A percentile compares a stretch with the other conserved stretches of the same genome.
phyloP scores from a whole-genome alignment of 768 basidiomycete species.

The Tylopilus plumbeoviolaceoides region DNA sequence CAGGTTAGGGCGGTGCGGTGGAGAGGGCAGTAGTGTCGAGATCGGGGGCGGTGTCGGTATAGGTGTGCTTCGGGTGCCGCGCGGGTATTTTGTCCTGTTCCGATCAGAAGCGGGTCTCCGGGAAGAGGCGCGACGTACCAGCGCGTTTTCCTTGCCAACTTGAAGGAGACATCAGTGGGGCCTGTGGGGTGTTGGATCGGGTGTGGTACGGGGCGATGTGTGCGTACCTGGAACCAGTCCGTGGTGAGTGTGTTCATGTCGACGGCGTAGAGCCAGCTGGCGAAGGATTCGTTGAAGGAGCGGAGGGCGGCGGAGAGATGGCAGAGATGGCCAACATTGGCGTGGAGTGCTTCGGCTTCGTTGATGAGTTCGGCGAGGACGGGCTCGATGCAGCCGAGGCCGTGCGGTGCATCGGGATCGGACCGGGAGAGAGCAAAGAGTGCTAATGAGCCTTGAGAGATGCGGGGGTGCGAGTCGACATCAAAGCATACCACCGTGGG shows the following conservation, averaged over 20 bases:
- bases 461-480: constrained; percentile 65
- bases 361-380: constrained; percentile 84
- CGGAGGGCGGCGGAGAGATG: constrained; percentile 70
- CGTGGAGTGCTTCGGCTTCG: constrained; percentile 76
- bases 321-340: constrained; percentile 69
- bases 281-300: constrained; percentile 90
- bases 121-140: constrained; percentile 35
- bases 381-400: constrained; percentile 81
- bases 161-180: constrained; percentile 60
- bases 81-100: constrained; percentile 53
- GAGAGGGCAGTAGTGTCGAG: constrained; percentile 27
- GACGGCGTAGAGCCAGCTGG: constrained; percentile 87
- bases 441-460: constrained; percentile 92
- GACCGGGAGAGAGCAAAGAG: constrained; percentile 83
- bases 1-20: constrained; percentile 37
- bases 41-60: constrained; percentile 27
- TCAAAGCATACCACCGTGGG: constrained; percentile 3
- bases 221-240: constrained; percentile 79
- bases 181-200: constrained; percentile 33
- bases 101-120: neutral
- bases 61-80: constrained; percentile 20
- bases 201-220: neutral
- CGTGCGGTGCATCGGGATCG: constrained; percentile 72
- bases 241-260: constrained; percentile 94
- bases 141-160: constrained; percentile 56